Base-by-base conservation (phyloP, 2,329 filamentous ascomycete species). In the Scortechinia acanthostroma region DNA sequence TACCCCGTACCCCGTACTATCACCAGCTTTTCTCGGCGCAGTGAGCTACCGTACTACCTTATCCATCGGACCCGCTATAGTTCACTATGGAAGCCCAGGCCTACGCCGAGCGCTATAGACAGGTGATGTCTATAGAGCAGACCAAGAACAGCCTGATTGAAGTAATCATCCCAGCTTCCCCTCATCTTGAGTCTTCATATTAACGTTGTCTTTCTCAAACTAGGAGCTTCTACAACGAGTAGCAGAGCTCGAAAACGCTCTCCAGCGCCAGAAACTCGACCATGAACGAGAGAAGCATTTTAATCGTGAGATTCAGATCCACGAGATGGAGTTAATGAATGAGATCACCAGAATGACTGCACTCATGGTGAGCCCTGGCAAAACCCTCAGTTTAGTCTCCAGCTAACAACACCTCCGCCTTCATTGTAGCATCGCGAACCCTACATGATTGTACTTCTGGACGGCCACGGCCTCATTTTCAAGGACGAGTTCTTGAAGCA, bases 391-490 rank as follows among this genome's bases (percentile, higher is more conserved):
- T n/a, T n/a, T n/a, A n/a, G n/a, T n/a, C n/a, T n/a, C n/a, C n/a
- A n/a, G n/a, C n/a, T n/a, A n/a, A n/a, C n/a, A n/a, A n/a, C n/a
- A n/a, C n/a, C n/a, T n/a, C n/a, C n/a, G n/a, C n/a, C n/a, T 43
- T 49, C 48, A 48, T 37, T 49, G 28, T 51, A 73, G 69, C 66
- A 72, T 44, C 68, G 69, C 45, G 71, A 77, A 57, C 68, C 73
- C 3, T 78, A 74, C 51, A 62, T 78, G 33, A 56, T 75, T 15
- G 63, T 76, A 22, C 60, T 80, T 25, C 63, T 80, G 43, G 75
- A 80, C 51, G 75, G 73, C 33, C 72, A 77, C 50, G 71, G 68
- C 40, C 70, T 76, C 58, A 66, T 78, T 49, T 79, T 80, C 52
- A 60, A 64, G 40, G 70, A 77, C 45, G 62, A 72, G 16, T 66